Base-by-base conservation (phyloP, 2,329 filamentous ascomycete genomes). In the Aspergillus aculeatus region DNA sequence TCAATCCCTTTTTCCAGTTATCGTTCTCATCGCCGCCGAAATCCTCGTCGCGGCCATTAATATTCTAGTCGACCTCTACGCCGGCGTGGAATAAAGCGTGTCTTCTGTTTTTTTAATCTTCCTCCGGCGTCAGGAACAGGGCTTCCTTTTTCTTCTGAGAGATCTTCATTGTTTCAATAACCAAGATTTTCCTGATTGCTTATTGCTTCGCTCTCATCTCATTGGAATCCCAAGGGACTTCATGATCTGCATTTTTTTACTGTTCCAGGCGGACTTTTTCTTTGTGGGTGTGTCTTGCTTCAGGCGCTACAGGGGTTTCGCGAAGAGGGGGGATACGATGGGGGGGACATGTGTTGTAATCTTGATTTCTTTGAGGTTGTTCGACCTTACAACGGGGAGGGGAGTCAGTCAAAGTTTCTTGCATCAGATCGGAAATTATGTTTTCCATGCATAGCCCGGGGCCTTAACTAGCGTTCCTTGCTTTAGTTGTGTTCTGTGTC, bases 1-100 rank as follows among this genome's bases (percentile, higher is more conserved):
- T 19, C 35, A 5, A 16, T 19, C 23, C 2, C 4, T 14, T 14
- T 7, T 54, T 51, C 59, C 19, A 92, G 93, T 99, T 48, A 98
- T 99, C 69, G 84, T 98, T 23, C 86, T 99, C 53, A 97, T 99
- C 71, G 94, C 93, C 7, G 93, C 93, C 12, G 95, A 99, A 74
- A 97, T 98, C 63, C 79, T 97, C 7, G 92, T 98, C 51, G 93
- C 93, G 1, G 90, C 86, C 19, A 89, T 98, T 69, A 98, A 98
- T 75, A 98, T 99, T 64, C 84, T 97, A 31, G 95, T 98, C 35
- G 95, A 98, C 76, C 74, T 98, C 66, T 96, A 96, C 71, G 92
- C 90, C 59, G 84, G 83, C 57, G 78, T 85, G 47, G 83, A 87
- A 64, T 86, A 77, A 48, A 32, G 38, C 49, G 29, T 31, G 47